Percentiles rank a stretch among this genome's conserved stretches.
Evolutionary conservation across 176 grass and related monocot species (phyloP).

Genomic region (Microstegium vimineum): DNA sequence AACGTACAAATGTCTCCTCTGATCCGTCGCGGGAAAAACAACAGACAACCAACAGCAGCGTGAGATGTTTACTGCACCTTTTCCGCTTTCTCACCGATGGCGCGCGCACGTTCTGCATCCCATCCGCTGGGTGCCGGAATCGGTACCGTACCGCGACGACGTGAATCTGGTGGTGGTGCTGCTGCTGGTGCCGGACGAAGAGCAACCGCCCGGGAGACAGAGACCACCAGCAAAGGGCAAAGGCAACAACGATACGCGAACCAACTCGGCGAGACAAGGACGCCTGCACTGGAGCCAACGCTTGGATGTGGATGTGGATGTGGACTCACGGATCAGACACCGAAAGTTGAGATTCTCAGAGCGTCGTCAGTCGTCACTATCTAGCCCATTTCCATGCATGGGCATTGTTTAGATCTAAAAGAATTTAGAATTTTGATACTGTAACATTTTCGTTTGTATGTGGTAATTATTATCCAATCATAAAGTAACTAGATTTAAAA

Average conservation of each 20-base stretch:
- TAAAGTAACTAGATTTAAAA: too few species aligned
- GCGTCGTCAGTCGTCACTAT: background rate
- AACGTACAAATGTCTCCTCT: too few species aligned
- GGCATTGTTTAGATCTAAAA: too few species aligned
- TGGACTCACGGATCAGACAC: background rate
- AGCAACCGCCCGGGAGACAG: background rate
- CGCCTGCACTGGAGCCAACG: too few species aligned
- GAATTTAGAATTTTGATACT: too few species aligned
- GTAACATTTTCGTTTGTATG: too few species aligned
- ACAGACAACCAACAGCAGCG: background rate
- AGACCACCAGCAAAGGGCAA: background rate
- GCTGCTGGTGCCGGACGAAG: constrained; percentile 1
- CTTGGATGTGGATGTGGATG: too few species aligned
- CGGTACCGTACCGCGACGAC: background rate
- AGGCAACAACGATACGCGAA: constrained; percentile 13
- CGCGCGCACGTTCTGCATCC: background rate
- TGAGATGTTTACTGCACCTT: background rate
- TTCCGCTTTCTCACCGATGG: background rate
- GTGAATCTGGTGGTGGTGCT: background rate
- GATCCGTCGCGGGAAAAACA: too few species aligned
- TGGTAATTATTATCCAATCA: too few species aligned
- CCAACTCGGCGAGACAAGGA: background rate
- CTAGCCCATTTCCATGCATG: too few species aligned
- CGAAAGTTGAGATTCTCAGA: constrained; percentile 13
- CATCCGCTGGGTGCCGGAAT: background rate